Evolutionary conservation across 192 early-diverging fungal genomes (phyloP).

Genomic region (Ambispora gerdemannii): DNA sequence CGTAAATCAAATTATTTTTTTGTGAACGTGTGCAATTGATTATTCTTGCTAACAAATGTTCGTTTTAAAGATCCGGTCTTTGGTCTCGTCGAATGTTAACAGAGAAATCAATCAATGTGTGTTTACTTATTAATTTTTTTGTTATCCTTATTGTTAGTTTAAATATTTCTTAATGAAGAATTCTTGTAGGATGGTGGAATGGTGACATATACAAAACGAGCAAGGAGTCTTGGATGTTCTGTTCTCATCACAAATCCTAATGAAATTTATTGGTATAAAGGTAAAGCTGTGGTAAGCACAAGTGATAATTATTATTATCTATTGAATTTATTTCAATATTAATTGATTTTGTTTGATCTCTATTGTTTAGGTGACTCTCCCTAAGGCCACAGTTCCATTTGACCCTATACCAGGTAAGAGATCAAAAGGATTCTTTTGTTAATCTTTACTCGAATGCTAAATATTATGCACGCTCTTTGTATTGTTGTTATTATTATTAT

Average conservation of each 20-base stretch:
- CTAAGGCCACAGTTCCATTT: constrained; percentile 3
- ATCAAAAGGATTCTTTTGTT: not conserved
- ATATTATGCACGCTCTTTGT: not conserved
- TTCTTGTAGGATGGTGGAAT: constrained; percentile 20
- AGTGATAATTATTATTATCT: not conserved
- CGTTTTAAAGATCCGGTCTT: not conserved
- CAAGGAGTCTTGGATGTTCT: constrained; percentile 13
- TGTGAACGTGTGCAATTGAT: not conserved
- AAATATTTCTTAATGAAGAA: not conserved
- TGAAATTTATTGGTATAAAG: constrained; percentile 30
- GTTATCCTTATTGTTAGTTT: too few species aligned
- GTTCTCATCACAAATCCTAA: constrained; percentile 26
- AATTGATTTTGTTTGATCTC: not conserved
- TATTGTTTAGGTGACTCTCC: constrained; percentile 6
- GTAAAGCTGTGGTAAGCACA: constrained; percentile 16
- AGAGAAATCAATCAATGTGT: not conserved
- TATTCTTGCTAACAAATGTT: not conserved
- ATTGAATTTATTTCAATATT: not conserved
- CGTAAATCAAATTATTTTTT: not conserved
- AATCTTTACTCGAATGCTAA: not conserved
- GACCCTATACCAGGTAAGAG: constrained; percentile 9
- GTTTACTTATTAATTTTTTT: not conserved
- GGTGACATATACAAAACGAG: constrained; percentile 23
- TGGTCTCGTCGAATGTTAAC: constrained; percentile 19
- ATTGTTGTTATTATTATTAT: too few species aligned